phyloP scores from a whole-genome alignment of 345 rosid species.

The Boechera stricta region DNA sequence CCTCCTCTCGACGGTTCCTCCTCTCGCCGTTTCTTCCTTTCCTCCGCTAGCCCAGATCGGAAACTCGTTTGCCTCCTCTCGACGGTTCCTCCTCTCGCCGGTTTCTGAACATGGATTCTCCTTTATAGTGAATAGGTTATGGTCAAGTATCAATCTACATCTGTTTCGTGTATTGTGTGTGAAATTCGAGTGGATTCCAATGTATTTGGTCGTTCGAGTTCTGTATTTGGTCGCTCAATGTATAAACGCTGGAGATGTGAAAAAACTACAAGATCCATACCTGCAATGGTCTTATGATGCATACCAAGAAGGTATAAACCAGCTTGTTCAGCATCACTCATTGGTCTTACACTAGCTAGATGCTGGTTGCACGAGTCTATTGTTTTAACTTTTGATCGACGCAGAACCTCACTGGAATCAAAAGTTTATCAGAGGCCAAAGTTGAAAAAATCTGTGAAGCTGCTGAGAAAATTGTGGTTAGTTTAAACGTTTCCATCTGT shows the following conservation, averaged over 20 bases:
- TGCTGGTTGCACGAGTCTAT: slow-evolving; percentile 11
- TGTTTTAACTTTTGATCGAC: slow-evolving; percentile 2
- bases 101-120: too few species aligned
- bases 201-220: slow-evolving; percentile 25
- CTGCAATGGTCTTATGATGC: slow-evolving; percentile 98
- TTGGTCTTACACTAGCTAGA: background rate
- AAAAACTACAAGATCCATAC: slow-evolving; percentile 88
- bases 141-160: background rate
- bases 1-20: too few species aligned
- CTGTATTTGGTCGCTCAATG: slow-evolving; percentile 56
- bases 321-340: slow-evolving; percentile 3
- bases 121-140: too few species aligned
- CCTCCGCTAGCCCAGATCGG: too few species aligned
- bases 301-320: slow-evolving; percentile 76
- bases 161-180: background rate
- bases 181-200: slow-evolving; percentile 1
- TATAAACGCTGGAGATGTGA: slow-evolving; percentile 91
- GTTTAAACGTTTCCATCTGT: slow-evolving; percentile 37
- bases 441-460: slow-evolving; percentile 98
- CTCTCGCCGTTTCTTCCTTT: too few species aligned
- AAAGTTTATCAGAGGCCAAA: slow-evolving; percentile 95
- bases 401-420: slow-evolving; percentile 88
- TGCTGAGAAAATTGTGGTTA: slow-evolving; percentile 92
- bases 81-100: too few species aligned
- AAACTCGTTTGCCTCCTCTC: too few species aligned